Percentiles rank a stretch among this genome's conserved stretches.
These are phyloP conservation scores for Triglochin maritima DNA, from an alignment of 106 monocot species.

Conservation along the genomic window DNA sequence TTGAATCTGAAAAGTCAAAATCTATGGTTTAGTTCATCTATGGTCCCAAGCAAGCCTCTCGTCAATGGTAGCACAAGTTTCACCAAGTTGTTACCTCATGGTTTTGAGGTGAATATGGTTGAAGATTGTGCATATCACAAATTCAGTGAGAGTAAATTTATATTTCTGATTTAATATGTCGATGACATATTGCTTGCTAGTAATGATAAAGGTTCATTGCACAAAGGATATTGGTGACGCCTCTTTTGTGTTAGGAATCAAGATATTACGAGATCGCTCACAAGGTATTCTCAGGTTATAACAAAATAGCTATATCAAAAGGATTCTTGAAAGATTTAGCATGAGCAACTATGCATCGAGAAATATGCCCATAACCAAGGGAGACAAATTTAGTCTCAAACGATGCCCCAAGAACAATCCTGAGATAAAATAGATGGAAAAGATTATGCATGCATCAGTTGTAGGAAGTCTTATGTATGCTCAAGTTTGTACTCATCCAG, in stretches of 20 bases:
- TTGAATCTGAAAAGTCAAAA: neutral
- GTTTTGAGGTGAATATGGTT: neutral
- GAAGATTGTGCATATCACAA: constrained; percentile 7
- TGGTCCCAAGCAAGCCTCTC: neutral
- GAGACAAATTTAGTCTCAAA: constrained; percentile 12
- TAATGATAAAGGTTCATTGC: neutral
- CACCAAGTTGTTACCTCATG: neutral
- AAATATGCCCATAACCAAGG: neutral
- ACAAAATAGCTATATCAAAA: neutral
- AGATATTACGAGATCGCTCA: neutral
- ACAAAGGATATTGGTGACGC: neutral
- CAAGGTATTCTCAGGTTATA: neutral
- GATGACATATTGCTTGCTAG: too few species aligned
- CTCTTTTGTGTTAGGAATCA: constrained; percentile 5
- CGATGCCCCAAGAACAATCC: neutral
- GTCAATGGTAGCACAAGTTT: constrained; percentile 1
- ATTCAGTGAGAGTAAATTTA: constrained; percentile 2
- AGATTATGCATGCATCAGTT: neutral
- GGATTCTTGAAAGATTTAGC: constrained; percentile 1
- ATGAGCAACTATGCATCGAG: constrained; percentile 2
- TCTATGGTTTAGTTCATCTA: too few species aligned
- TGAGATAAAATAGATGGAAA: neutral
- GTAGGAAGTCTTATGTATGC: neutral
- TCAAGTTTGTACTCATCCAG: neutral
- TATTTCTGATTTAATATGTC: neutral